Conservation (phyloP, 2,329 filamentous ascomycete species). For the Zelopaecilomyces penicillatus region DNA sequence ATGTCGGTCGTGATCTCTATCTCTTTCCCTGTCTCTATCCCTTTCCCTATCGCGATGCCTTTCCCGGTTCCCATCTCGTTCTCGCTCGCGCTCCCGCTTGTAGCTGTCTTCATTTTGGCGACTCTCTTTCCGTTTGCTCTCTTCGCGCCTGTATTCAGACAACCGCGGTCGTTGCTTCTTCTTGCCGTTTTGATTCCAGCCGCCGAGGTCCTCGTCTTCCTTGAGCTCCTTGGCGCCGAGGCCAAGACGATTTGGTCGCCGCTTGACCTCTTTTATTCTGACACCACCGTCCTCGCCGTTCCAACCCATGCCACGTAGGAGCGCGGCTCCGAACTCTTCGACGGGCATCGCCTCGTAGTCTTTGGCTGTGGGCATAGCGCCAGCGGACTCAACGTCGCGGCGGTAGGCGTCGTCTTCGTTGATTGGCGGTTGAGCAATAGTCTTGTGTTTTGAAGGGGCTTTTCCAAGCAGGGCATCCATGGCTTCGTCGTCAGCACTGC, state of each 20-base stretch:
- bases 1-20: conserved; percentile 20
- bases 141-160: conserved; percentile 40
- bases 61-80: conserved; percentile 32
- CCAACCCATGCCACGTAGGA: conserved; percentile 93
- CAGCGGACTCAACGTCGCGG: conserved; percentile 61
- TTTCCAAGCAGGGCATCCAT: conserved; percentile 59
- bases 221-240: conserved; percentile 81
- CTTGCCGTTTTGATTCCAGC: conserved; percentile 66
- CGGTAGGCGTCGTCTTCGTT: conserved; percentile 62
- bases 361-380: conserved; percentile 66
- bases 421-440: conserved; percentile 39
- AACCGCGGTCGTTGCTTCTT: conserved; percentile 39
- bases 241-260: conserved; percentile 72
- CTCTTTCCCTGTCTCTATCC: conserved; percentile 28
- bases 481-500: conserved; percentile 43
- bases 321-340: conserved; percentile 85
- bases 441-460: conserved; percentile 32
- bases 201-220: conserved; percentile 63
- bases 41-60: conserved; percentile 22
- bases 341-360: conserved; percentile 87
- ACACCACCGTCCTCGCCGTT: conserved; percentile 55
- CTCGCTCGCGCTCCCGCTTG: conserved; percentile 35
- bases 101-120: conserved; percentile 36
- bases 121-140: conserved; percentile 35
- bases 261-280: conserved; percentile 54